Evolutionary conservation across 1,284 basidiomycete species (phyloP), one percentile per base, ranked within the genome.

Genomic region (Bondarzewia mesenterica): DNA sequence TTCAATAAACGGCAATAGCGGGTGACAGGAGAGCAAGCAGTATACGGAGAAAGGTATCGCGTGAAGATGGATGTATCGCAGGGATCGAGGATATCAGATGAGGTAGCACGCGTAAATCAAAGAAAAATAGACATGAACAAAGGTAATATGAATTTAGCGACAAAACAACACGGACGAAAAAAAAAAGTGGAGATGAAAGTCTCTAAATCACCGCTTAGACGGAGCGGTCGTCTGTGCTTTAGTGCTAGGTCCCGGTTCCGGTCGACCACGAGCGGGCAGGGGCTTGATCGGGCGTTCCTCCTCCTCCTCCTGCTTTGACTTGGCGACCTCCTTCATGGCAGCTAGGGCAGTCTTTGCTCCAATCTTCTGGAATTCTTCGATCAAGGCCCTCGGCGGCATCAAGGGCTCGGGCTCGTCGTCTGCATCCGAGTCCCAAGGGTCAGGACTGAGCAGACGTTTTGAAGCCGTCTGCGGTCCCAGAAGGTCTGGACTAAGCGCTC

Each of bases 401-500:
- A 16, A 14, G 23, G 35, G 29, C 41, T 42, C 41, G 26, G 8
- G 26, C 25, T 20, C 18, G 25, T 42, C 39, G 10, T 37, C 40
- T 4, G 25, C 40, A n/a, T 49, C 44, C 1, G 37, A 32, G 27
- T 46, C 39, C 49, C 5, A 51, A 48, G 8, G 50, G 49, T 32
- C 41, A 26, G 26, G 53, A 44, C 38, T 47, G 36, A 40, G n/a
- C 37, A 16, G 21, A 32, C 20, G 23, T 12, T 1, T 20, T 21
- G 20, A 29, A 45, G 5, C 16, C 20, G 21, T 50, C 37, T 44
- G 14, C 47, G 47, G 51, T 51, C 29, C 44, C 50, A 37, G 29
- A 52, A 35, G 43, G 52, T 48, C 35, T 27, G 46, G 10, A 44
- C 52, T 49, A 44, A 59, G 56, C 6, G 5, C n/a, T n/a, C n/a